phyloP scores from a whole-genome alignment of 2,329 filamentous ascomycete species.

The Diaporthe australafricana region DNA sequence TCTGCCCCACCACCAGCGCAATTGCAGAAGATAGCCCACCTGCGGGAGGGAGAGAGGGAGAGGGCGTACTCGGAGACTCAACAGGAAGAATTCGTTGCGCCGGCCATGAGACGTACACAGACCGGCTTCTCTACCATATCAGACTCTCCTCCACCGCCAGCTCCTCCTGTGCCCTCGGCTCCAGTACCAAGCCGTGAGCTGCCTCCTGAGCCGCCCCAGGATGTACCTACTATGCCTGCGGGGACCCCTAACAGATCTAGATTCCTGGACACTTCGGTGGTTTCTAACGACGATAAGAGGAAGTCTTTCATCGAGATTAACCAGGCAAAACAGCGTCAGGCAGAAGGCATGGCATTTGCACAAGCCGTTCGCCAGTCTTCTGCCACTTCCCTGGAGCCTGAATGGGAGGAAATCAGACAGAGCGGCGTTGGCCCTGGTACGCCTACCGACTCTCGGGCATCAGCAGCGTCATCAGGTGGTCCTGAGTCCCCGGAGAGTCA shows the following conservation, averaged over 20 bases:
- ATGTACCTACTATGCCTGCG: constrained; percentile 46
- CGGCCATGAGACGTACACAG: constrained; percentile 66
- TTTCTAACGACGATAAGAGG: constrained; percentile 62
- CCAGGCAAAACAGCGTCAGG: constrained; percentile 70
- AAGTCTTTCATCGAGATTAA: constrained; percentile 69
- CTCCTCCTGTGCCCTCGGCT: constrained; percentile 8
- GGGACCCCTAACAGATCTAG: constrained; percentile 46
- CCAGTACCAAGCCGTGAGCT: constrained; percentile 44
- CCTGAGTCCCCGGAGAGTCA: constrained; percentile 39
- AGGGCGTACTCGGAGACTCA: constrained; percentile 42
- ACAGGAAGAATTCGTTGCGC: constrained; percentile 65
- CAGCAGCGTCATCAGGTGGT: constrained; percentile 23
- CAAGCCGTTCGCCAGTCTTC: constrained; percentile 57
- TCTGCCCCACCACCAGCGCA: constrained; percentile 45
- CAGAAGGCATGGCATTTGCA: constrained; percentile 69
- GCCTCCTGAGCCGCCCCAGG: constrained; percentile 38
- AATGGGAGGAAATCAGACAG: constrained; percentile 43
- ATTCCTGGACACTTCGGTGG: constrained; percentile 49
- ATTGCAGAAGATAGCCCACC: constrained; percentile 41
- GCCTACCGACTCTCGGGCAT: constrained; percentile 41
- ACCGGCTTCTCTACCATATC: constrained; percentile 62
- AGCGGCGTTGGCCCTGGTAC: constrained; percentile 35
- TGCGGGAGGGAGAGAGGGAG: constrained; percentile 41
- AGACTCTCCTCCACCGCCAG: constrained; percentile 37
- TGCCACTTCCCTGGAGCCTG: constrained; percentile 46